Evolutionary conservation across 1,139 yeast genomes (phyloP).

Genomic region (Spathaspora sp.): DNA sequence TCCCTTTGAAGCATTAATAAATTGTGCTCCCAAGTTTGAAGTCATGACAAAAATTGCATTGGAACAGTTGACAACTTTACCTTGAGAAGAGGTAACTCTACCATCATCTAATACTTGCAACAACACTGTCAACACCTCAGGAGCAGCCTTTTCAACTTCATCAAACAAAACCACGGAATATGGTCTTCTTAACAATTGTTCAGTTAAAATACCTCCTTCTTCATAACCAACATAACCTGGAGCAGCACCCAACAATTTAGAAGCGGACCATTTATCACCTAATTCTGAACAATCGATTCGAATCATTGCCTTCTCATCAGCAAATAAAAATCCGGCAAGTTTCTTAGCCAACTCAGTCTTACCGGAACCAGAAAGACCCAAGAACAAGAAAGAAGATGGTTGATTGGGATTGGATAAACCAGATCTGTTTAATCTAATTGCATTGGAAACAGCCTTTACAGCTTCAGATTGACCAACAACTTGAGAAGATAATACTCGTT

Average conservation of each 20-base stretch:
- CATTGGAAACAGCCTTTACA: constrained; percentile 93
- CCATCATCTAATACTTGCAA: constrained; percentile 96
- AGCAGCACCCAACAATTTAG: constrained; percentile 93
- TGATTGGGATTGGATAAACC: constrained; percentile 95
- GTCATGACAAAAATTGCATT: constrained; percentile 95
- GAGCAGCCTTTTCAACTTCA: constrained; percentile 99
- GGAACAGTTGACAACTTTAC: constrained; percentile 89
- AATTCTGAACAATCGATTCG: constrained; percentile 97
- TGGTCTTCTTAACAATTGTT: constrained; percentile 86
- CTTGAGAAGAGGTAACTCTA: constrained; percentile 90
- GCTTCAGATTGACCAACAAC: constrained; percentile 98
- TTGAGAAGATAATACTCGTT: constrained; percentile 70
- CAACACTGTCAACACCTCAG: constrained; percentile 90
- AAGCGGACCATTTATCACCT: constrained; percentile 92
- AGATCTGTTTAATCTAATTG: constrained; percentile 90
- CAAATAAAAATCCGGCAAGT: constrained; percentile 91
- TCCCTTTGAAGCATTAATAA: constrained; percentile 66
- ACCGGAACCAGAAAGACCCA: constrained; percentile 97
- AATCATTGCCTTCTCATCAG: constrained; percentile 94
- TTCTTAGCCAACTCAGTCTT: constrained; percentile 97
- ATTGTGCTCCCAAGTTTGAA: constrained; percentile 94
- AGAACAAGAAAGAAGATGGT: constrained; percentile 92
- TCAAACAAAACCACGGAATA: constrained; percentile 93
- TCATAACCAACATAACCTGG: constrained; percentile 98
- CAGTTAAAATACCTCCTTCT: constrained; percentile 95